These are phyloP conservation scores for Ceratocystis smalleyi DNA, from an alignment of 2,329 filamentous ascomycete species.

Conservation along the genomic window DNA sequence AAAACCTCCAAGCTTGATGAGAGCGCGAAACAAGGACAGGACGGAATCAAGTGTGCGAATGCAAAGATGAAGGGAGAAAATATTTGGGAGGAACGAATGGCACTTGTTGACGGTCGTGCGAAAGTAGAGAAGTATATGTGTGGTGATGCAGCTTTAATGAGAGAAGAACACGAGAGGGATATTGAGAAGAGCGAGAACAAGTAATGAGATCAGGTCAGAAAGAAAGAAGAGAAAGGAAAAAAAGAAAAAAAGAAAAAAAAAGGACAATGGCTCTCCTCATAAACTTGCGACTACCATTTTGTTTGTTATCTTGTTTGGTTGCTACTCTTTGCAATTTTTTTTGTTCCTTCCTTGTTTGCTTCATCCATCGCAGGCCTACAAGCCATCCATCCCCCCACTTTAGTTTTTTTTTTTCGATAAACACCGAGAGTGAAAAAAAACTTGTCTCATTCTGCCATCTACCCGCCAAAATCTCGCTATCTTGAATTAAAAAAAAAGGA, in stretches of 20 bases:
- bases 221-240: conserved; percentile 1
- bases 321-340: background rate
- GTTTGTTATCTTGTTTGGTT: conserved; percentile 5
- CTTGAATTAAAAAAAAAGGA: background rate
- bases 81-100: too few species aligned
- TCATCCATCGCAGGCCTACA: background rate
- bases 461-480: too few species aligned
- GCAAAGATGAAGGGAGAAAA: too few species aligned
- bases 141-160: too few species aligned
- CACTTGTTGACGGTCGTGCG: too few species aligned
- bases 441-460: conserved; percentile 4
- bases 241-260: conserved; percentile 7
- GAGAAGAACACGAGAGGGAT: too few species aligned
- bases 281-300: background rate
- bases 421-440: conserved; percentile 1
- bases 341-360: conserved; percentile 8
- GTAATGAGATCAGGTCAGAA: background rate
- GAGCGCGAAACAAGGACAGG: too few species aligned
- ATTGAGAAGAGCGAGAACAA: background rate
- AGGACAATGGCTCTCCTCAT: background rate
- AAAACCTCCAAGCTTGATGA: too few species aligned
- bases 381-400: conserved; percentile 10
- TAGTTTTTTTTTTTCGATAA: conserved; percentile 2
- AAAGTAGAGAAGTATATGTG: too few species aligned
- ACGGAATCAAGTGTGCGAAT: too few species aligned